Conservation (phyloP, 495 filamentous ascomycete genomes). For the Sporormia fimetaria region DNA sequence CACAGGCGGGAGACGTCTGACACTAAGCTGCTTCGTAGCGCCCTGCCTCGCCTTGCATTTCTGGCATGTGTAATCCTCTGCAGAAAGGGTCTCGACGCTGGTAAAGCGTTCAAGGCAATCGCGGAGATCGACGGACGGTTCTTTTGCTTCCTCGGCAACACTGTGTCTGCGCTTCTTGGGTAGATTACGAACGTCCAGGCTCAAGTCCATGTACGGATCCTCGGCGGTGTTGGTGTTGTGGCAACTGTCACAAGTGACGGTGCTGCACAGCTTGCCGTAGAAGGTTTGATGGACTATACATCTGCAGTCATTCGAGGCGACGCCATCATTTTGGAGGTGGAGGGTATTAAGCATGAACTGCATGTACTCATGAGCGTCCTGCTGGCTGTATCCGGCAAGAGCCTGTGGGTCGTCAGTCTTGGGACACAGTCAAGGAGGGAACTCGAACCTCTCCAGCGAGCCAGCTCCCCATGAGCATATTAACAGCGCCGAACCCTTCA, state of each 20-base stretch:
- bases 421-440: neutral
- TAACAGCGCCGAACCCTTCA: slow-evolving; percentile 72
- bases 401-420: slow-evolving; percentile 36
- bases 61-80: slow-evolving; percentile 69
- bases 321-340: slow-evolving; percentile 48
- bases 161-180: slow-evolving; percentile 43
- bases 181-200: slow-evolving; percentile 60
- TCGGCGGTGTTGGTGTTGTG: slow-evolving; percentile 62
- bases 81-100: slow-evolving; percentile 53
- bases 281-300: slow-evolving; percentile 86
- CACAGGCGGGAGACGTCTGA: slow-evolving; percentile 70
- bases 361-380: slow-evolving; percentile 93
- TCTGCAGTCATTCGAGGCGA: slow-evolving; percentile 52
- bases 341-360: slow-evolving; percentile 83
- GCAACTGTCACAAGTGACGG: slow-evolving; percentile 77
- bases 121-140: slow-evolving; percentile 37
- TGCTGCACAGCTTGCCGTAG: slow-evolving; percentile 76
- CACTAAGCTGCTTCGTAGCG: slow-evolving; percentile 67
- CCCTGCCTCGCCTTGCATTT: slow-evolving; percentile 58
- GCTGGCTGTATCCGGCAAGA: slow-evolving; percentile 83
- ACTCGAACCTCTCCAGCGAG: slow-evolving; percentile 46
- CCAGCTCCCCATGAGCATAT: slow-evolving; percentile 71
- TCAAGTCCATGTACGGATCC: slow-evolving; percentile 79
- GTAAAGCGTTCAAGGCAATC: slow-evolving; percentile 78
- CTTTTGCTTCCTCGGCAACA: slow-evolving; percentile 22